Percentiles rank a stretch among this genome's conserved stretches.
These are phyloP conservation scores for Pleurotus eryngii DNA, from an alignment of 768 basidiomycete genomes.

Conservation along the genomic window DNA sequence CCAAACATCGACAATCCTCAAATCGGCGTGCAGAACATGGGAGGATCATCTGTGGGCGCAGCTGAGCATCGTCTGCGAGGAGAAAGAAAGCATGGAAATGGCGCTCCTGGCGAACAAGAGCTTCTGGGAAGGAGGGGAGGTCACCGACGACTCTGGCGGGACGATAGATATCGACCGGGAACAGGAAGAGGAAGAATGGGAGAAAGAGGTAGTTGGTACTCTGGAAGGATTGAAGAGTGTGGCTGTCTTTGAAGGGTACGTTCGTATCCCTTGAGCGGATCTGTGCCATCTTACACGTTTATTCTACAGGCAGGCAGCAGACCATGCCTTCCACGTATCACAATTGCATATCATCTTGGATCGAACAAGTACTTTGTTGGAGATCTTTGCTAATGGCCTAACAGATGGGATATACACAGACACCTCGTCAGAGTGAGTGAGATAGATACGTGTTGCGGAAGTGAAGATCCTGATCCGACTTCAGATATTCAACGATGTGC, in stretches of 20 bases:
- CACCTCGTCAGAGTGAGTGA: slow-evolving; percentile 53
- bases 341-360: slow-evolving; percentile 78
- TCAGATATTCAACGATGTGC: slow-evolving; percentile 66
- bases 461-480: slow-evolving; percentile 1
- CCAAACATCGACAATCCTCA: slow-evolving; percentile 61
- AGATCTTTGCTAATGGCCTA: slow-evolving; percentile 62
- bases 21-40: slow-evolving; percentile 83
- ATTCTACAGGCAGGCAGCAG: slow-evolving; percentile 48
- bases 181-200: slow-evolving; percentile 54
- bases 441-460: neutral
- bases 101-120: slow-evolving; percentile 56
- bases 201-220: slow-evolving; percentile 55
- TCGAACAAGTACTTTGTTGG: slow-evolving; percentile 62
- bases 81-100: slow-evolving; percentile 72
- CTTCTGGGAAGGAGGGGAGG: slow-evolving; percentile 75
- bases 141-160: slow-evolving; percentile 28
- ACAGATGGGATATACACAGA: slow-evolving; percentile 45
- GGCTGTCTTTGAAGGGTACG: slow-evolving; percentile 63
- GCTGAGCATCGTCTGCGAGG: slow-evolving; percentile 76
- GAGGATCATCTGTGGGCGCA: slow-evolving; percentile 96
- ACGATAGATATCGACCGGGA: neutral
- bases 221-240: slow-evolving; percentile 58
- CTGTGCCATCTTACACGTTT: neutral
- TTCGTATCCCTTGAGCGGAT: slow-evolving; percentile 9
- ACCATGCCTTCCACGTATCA: slow-evolving; percentile 78